Base-by-base conservation (phyloP, 1,284 basidiomycete genomes). In the Ceratobasidium sp. region DNA sequence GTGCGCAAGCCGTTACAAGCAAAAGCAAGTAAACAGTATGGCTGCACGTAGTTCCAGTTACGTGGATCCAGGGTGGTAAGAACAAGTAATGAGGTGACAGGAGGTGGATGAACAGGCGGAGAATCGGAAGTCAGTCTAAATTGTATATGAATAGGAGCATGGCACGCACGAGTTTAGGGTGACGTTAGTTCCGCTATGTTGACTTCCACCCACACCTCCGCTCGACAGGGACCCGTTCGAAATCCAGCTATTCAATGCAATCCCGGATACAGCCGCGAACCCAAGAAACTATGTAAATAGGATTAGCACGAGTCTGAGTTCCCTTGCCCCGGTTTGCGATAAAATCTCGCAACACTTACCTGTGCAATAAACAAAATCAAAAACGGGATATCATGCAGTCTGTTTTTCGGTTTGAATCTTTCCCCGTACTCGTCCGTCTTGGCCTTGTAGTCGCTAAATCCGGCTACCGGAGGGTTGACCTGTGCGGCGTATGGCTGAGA, bases 381-480 rank as follows among this genome's bases (percentile, higher is more conserved):
- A 83, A 94, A 90, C 68, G 93, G 86, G 3, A 90, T 89, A 83
- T 95, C 94, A 79, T 94, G 93, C 41, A 94, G 84, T 77, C 48
- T 75, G 48, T 38, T 65, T 50, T 66, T 75, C 2, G 73, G 73
- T 18, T 66, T 75, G 38, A 75, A 75, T 30, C 73, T 52, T 27
- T 75, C 73, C 14, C 73, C 73, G 20, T 75, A 75, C 50, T 75
- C 62, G 41, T 75, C 73, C 27, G 73, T 75, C 60, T 75, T 75
- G 46, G 73, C 62, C 60, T 75, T 75, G 62, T 75, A 74, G 41
- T 75, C 73, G 33, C 62, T 75, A 33, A 75, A 66, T n/a, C 73
- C 73, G 33, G 33, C 62, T 5, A 55, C 35, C 6, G 73, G 73
- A 33, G 73, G 73, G 41, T 75, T 75, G 38, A 57, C 44, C 46